These are phyloP conservation scores for Tuber brumale DNA, from an alignment of 495 filamentous ascomycete species.

Conservation along the genomic window DNA sequence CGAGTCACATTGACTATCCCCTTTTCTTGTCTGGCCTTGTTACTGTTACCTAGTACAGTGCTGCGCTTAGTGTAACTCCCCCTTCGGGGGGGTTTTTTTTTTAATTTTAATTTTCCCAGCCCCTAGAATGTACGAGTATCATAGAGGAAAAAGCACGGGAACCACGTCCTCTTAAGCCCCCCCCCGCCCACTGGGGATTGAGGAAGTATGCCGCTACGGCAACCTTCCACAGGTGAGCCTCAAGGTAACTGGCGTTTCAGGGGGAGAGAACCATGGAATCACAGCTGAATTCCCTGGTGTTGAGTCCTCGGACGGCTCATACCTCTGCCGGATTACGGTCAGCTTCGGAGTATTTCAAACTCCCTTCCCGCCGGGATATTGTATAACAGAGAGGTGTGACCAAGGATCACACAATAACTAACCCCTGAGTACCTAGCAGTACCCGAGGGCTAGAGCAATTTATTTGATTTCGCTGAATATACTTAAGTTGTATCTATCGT, in stretches of 20 bases:
- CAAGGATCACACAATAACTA: neutral
- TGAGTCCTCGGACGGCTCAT: neutral
- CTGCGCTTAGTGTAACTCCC: neutral
- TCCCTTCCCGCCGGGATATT: neutral
- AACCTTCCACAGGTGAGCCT: neutral
- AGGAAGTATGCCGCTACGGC: neutral
- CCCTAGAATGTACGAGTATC: too few relatives aligned
- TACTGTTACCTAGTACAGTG: too few relatives aligned
- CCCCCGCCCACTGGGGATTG: neutral
- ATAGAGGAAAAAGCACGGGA: too few relatives aligned
- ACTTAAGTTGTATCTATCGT: neutral
- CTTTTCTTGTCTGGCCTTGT: too few relatives aligned
- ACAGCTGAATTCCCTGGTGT: neutral
- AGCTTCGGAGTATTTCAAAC: neutral
- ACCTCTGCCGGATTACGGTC: neutral
- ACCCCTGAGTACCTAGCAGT: neutral
- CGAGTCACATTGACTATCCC: too few relatives aligned
- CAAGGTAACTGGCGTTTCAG: neutral
- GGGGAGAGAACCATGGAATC: neutral
- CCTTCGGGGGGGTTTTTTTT: too few relatives aligned
- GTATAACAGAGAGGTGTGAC: neutral
- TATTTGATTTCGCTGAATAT: neutral
- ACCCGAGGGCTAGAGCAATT: neutral
- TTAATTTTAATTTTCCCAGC: neutral
- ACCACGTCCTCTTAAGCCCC: neutral